Percentiles rank a stretch among this genome's conserved stretches.
These are phyloP conservation scores for Globisporangium emineosum DNA, from an alignment of 352 stramenopile genomes.

Conservation along the genomic window DNA sequence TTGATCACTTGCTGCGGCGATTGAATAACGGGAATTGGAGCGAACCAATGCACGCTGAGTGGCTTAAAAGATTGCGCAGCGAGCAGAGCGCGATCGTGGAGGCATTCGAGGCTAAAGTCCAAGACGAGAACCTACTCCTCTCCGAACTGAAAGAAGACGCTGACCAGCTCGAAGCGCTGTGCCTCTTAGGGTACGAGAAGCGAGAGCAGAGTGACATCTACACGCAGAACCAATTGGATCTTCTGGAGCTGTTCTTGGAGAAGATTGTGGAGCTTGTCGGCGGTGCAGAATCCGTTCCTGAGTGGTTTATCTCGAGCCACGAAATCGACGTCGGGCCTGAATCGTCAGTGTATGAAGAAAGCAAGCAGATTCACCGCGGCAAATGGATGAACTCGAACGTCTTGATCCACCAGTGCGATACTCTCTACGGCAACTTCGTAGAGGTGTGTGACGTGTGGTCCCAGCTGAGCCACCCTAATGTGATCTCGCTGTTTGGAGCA, in stretches of 20 bases:
- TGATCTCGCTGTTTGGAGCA: constrained; percentile 25
- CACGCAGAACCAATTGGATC: background rate
- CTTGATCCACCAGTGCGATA: background rate
- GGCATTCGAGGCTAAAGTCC: background rate
- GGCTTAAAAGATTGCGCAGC: background rate
- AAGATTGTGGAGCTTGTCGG: background rate
- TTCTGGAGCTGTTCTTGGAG: constrained; percentile 4
- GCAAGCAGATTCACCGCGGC: constrained; percentile 6
- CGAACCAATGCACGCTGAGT: constrained; percentile 2
- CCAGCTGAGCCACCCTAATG: constrained; percentile 31
- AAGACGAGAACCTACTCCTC: background rate
- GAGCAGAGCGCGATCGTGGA: constrained; percentile 3
- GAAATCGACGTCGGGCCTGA: background rate
- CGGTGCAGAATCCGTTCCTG: background rate
- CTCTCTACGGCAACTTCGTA: background rate
- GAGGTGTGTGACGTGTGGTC: constrained; percentile 8
- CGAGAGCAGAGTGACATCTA: constrained; percentile 1
- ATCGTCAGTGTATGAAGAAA: constrained; percentile 3
- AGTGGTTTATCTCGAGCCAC: constrained; percentile 11
- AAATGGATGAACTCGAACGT: constrained; percentile 37
- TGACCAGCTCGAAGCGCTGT: background rate
- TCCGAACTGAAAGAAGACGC: background rate
- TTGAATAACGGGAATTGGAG: background rate
- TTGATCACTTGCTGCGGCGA: background rate
- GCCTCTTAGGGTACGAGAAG: constrained; percentile 3